These are phyloP conservation scores for Kwoniella shandongensis DNA, from an alignment of 768 basidiomycete genomes.

Conservation along the genomic window DNA sequence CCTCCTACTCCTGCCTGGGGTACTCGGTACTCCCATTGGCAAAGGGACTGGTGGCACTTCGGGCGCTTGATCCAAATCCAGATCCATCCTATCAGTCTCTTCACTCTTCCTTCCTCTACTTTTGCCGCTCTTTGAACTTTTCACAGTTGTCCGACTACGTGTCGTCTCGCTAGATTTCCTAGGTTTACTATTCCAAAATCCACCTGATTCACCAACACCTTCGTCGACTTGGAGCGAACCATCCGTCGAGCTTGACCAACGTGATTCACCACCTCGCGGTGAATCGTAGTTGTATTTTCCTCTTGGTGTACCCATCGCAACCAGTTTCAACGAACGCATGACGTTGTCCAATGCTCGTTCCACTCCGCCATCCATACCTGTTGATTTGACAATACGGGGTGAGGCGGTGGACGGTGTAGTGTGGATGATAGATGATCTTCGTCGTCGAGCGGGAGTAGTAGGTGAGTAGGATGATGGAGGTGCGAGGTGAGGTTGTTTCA, in stretches of 20 bases:
- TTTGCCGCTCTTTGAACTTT: slow-evolving; percentile 17
- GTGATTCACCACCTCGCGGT: slow-evolving; percentile 12
- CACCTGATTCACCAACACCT: slow-evolving; percentile 9
- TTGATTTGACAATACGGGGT: slow-evolving; percentile 24
- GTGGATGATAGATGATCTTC: slow-evolving; percentile 24
- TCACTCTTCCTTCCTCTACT: slow-evolving; percentile 9
- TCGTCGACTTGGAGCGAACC: slow-evolving; percentile 10
- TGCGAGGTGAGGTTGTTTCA: not conserved
- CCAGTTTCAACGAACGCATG: slow-evolving; percentile 30
- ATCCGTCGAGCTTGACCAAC: slow-evolving; percentile 43
- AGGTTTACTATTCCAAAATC: slow-evolving; percentile 20
- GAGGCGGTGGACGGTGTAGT: slow-evolving; percentile 18
- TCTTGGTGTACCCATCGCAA: slow-evolving; percentile 23
- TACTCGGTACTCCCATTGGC: slow-evolving; percentile 14
- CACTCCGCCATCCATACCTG: slow-evolving; percentile 22
- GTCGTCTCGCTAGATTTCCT: slow-evolving; percentile 29
- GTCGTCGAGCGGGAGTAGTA: slow-evolving; percentile 12
- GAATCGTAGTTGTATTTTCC: not conserved
- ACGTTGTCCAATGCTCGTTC: slow-evolving; percentile 37
- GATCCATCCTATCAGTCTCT: slow-evolving; percentile 19
- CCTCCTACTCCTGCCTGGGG: slow-evolving; percentile 32
- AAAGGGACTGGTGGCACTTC: slow-evolving; percentile 16
- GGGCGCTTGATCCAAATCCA: slow-evolving; percentile 6
- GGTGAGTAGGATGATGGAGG: not conserved
- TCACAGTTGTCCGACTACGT: slow-evolving; percentile 21